Evolutionary conservation across 208 protist genomes (phyloP), one percentile per base, ranked within the genome.

Genomic region (Novymonas esmeraldas): DNA sequence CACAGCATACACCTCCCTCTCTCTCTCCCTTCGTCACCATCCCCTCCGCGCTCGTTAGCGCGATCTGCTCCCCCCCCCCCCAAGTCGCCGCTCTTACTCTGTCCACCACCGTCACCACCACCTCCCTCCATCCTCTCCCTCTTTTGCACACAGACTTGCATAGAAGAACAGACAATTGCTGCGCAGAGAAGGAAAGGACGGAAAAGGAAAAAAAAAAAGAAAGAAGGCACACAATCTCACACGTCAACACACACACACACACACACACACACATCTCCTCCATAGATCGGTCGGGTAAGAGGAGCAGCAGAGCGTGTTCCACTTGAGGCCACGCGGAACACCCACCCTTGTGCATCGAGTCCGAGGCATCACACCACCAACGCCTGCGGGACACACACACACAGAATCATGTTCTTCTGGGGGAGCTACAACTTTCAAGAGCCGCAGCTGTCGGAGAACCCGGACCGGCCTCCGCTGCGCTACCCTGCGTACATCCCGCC

Each of bases 391-490:
- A 5, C 9, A 50, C 45, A 50, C 20, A 6, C 3, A 50, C 45
- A n/a, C n/a, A n/a, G n/a, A n/a, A n/a, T n/a, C n/a, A 95, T 95
- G 89, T 95, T 92, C 48, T 92, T 95, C 64, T 95, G 89, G 86
- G 89, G 89, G 26, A 82, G 81, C 73, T 95, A 92, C 78, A 90
- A 84, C 65, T 95, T 95, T 67, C 72, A 86, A 39, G 76, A 76
- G 44, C 64, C 79, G 36, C 81, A 84, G 56, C 69, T 74, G 70
- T 38, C 61, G 38, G 83, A 89, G 63, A 49, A 81, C 59, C 52
- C 62, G 0, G 73, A 79, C 28, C 67, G 77, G 2, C 83, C 81
- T 20, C 64, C 81, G 28, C 73, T 95, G 48, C 81, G 81, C 5
- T 92, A 79, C 42, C 89, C 89, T 11, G 70, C 81, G 2, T 90